Conservation (phyloP, 2,329 filamentous ascomycete species). For the Penicillium griseofulvum region DNA sequence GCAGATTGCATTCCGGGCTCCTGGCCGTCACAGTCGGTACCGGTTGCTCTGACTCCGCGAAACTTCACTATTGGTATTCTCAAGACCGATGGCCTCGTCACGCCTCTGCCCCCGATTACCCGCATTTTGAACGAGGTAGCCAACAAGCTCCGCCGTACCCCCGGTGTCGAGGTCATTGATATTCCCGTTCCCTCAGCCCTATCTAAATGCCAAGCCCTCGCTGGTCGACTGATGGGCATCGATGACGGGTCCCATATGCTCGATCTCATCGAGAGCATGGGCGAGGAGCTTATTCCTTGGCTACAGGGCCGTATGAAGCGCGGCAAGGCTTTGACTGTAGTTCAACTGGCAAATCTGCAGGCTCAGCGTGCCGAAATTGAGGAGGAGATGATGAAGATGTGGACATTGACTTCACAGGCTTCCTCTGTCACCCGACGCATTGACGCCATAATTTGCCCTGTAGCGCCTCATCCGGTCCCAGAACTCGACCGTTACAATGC, state of each 20-base stretch:
- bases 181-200: constrained; percentile 54
- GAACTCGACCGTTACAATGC: constrained; percentile 62
- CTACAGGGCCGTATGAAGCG: constrained; percentile 53
- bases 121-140: constrained; percentile 43
- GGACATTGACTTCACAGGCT: constrained; percentile 37
- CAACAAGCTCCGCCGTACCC: constrained; percentile 28
- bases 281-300: constrained; percentile 61
- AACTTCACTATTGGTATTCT: constrained; percentile 45
- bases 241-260: constrained; percentile 58
- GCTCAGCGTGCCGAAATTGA: constrained; percentile 53
- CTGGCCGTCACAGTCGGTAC: constrained; percentile 32
- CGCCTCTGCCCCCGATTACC: constrained; percentile 40
- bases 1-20: constrained; percentile 45
- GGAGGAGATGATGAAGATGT: constrained; percentile 57
- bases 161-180: constrained; percentile 58
- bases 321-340: constrained; percentile 47
- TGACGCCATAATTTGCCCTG: constrained; percentile 62
- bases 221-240: constrained; percentile 58
- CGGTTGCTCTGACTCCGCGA: constrained; percentile 13
- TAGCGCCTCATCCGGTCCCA: constrained; percentile 63
- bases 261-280: constrained; percentile 54
- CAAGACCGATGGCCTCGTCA: constrained; percentile 41
- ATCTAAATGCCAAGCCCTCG: constrained; percentile 55
- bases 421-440: constrained; percentile 32
- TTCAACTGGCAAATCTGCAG: constrained; percentile 53